Evolutionary conservation across 768 basidiomycete species (phyloP).

Genomic region (Lactifluus echinatus): DNA sequence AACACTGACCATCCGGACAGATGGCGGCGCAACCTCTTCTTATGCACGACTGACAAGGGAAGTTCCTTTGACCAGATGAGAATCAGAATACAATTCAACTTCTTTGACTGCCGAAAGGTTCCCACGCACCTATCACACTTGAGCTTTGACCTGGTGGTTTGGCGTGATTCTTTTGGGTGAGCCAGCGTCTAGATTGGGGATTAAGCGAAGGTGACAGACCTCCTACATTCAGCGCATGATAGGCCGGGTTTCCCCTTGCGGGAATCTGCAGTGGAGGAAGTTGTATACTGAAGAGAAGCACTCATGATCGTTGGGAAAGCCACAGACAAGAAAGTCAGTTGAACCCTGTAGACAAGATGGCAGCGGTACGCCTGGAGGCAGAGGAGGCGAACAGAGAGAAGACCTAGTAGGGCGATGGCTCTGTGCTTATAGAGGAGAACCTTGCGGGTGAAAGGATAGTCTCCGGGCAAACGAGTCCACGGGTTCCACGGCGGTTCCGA

Average conservation of each 20-base stretch:
- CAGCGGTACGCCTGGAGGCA: neutral
- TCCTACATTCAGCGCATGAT: slow-evolving; percentile 46
- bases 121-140: slow-evolving; percentile 39
- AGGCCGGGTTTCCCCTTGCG: slow-evolving; percentile 30
- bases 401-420: neutral
- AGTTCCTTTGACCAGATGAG: slow-evolving; percentile 28
- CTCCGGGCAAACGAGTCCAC: no score
- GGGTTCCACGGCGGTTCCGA: slow-evolving; percentile 5
- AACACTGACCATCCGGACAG: slow-evolving; percentile 39
- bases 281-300: neutral
- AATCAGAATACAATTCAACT: neutral
- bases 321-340: neutral
- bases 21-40: slow-evolving; percentile 45
- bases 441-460: neutral
- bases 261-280: slow-evolving; percentile 7
- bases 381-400: neutral
- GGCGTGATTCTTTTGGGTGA: neutral
- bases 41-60: slow-evolving; percentile 49
- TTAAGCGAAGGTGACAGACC: slow-evolving; percentile 26
- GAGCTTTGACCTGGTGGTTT: slow-evolving; percentile 38
- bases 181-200: neutral
- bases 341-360: neutral
- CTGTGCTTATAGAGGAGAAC: neutral
- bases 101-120: neutral
- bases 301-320: slow-evolving; percentile 1